Evolutionary conservation across 176 grass and related monocot species (phyloP).

Genomic region (Oryza longistaminata): DNA sequence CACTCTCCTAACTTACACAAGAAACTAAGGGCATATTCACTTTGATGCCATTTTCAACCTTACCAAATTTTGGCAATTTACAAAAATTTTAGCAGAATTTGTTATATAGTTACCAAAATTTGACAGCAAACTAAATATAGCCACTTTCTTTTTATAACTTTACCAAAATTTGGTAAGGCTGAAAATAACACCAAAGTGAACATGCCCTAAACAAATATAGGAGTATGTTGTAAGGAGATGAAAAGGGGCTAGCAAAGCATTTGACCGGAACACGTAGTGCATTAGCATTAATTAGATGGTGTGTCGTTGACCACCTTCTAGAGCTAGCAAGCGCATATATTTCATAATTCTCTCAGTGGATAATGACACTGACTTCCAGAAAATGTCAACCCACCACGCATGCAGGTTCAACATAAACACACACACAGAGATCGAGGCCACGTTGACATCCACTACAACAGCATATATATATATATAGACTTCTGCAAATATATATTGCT

Average conservation of each 20-base stretch:
- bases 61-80: no score
- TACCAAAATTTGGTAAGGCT: no score
- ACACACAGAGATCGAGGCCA: neutral
- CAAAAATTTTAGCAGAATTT: no score
- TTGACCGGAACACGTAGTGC: conserved; percentile 2
- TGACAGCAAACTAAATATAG: no score
- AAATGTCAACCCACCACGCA: conserved; percentile 39
- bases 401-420: neutral
- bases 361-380: neutral
- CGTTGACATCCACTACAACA: conserved; percentile 17
- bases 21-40: no score
- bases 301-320: conserved; percentile 16
- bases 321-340: neutral
- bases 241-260: neutral
- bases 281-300: conserved; percentile 1
- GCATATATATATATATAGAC: no score
- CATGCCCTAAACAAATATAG: neutral
- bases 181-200: no score
- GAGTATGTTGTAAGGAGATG: neutral
- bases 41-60: no score
- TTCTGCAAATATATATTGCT: neutral
- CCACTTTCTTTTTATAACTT: no score
- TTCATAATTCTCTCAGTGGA: conserved; percentile 9
- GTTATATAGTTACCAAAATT: no score
- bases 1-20: neutral